Evolutionary conservation across 176 grass and related monocot genomes (phyloP).

Genomic region (Aegilops tauschii): DNA sequence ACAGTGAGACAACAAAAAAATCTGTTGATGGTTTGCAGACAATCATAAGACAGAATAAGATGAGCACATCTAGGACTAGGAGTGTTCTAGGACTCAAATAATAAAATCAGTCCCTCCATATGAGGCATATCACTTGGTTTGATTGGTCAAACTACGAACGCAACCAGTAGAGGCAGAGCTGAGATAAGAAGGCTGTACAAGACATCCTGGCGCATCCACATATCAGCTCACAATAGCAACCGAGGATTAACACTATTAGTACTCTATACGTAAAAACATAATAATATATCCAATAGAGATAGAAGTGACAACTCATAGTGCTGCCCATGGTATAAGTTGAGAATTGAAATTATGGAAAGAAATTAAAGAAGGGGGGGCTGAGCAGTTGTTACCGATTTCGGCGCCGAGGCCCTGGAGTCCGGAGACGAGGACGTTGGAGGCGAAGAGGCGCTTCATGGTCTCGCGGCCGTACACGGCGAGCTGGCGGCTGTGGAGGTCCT

Average conservation of each 20-base stretch:
- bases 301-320: neutral
- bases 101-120: neutral
- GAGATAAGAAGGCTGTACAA: neutral
- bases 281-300: neutral
- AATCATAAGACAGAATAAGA: neutral
- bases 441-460: slow-evolving; percentile 85
- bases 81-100: neutral
- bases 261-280: too few relatives aligned
- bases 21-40: neutral
- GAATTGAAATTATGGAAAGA: neutral
- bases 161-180: neutral
- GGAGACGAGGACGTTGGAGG: slow-evolving; percentile 70
- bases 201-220: neutral
- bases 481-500: slow-evolving; percentile 32
- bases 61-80: neutral
- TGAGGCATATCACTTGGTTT: neutral
- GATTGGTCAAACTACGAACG: neutral
- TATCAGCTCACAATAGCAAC: neutral
- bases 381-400: slow-evolving; percentile 48
- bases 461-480: slow-evolving; percentile 40
- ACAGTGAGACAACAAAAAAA: too few relatives aligned
- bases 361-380: neutral
- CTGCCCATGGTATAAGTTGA: neutral
- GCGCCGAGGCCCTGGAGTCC: slow-evolving; percentile 69
- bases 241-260: neutral